A percentile compares a stretch with the other conserved stretches of the same genome.
Conservation (phyloP, 805 yeast genomes). For the Lipomyces yamadae region DNA sequence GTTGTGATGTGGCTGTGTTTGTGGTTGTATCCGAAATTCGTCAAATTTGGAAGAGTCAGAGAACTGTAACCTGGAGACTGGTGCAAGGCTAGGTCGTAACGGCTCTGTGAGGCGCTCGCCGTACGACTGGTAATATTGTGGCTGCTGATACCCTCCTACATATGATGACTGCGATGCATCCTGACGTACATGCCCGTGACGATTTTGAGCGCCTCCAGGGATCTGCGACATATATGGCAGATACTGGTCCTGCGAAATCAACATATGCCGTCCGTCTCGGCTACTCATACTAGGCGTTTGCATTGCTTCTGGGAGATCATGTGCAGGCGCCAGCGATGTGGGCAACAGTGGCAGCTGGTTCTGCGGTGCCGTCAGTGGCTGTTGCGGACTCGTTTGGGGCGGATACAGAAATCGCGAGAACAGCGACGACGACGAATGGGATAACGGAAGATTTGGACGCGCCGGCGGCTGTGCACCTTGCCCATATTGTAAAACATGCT, state of each 20-base stretch:
- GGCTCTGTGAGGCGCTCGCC: background rate
- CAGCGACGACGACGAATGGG: slow-evolving; percentile 6
- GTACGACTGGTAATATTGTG: background rate
- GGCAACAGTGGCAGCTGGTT: slow-evolving; percentile 6
- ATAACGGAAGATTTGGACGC: slow-evolving; percentile 6
- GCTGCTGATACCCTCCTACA: background rate
- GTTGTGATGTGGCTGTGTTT: background rate
- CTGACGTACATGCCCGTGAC: background rate
- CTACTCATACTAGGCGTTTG: background rate
- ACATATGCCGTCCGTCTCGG: background rate
- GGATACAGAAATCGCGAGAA: slow-evolving; percentile 5
- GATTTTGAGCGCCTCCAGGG: background rate
- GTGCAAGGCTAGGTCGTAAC: background rate
- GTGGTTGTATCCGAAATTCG: background rate
- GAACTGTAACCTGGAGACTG: background rate
- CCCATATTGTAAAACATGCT: background rate
- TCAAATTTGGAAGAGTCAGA: background rate
- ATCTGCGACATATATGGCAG: background rate
- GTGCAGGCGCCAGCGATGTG: background rate
- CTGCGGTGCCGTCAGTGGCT: background rate
- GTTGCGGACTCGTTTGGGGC: background rate
- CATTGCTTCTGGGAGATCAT: background rate
- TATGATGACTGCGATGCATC: background rate
- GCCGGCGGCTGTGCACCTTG: background rate
- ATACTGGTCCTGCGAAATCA: background rate